These are phyloP conservation scores for Myxozyma lipomycoides DNA, from an alignment of 805 yeast genomes.

Conservation along the genomic window DNA sequence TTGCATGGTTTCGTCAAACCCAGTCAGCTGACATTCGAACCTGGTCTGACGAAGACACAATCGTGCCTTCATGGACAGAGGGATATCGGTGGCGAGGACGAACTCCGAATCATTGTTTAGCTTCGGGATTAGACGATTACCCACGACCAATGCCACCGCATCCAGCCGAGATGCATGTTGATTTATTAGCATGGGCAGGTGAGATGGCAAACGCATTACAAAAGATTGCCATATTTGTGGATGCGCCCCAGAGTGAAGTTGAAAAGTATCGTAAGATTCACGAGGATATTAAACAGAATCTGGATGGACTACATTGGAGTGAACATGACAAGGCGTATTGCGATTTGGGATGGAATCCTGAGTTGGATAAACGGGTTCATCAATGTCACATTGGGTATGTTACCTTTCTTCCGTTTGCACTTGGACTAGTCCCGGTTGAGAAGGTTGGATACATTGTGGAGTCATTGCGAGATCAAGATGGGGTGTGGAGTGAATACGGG, in stretches of 20 bases:
- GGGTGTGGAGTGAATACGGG: conserved; percentile 75
- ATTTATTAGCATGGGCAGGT: conserved; percentile 88
- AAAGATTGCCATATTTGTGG: conserved; percentile 62
- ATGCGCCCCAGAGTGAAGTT: conserved; percentile 54
- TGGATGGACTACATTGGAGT: conserved; percentile 80
- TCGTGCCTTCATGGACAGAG: conserved; percentile 48
- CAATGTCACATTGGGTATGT: conserved; percentile 89
- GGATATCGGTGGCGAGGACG: conserved; percentile 93
- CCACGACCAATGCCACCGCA: conserved; percentile 82
- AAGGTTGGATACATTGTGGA: conserved; percentile 46
- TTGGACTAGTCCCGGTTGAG: conserved; percentile 49
- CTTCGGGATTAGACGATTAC: conserved; percentile 93
- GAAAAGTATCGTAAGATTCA: conserved; percentile 50
- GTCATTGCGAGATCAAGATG: conserved; percentile 61
- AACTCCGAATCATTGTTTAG: conserved; percentile 75
- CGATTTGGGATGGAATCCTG: conserved; percentile 52
- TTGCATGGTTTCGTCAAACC: conserved; percentile 76
- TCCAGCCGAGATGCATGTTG: conserved; percentile 85
- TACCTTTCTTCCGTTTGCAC: conserved; percentile 76
- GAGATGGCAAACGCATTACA: conserved; percentile 82
- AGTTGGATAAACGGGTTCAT: conserved; percentile 44
- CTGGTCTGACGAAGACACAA: conserved; percentile 51
- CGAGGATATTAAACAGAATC: conserved; percentile 53
- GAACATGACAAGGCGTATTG: conserved; percentile 64
- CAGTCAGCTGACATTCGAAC: conserved; percentile 73